Evolutionary conservation across 169 alveolate species (phyloP).

Genomic region (Sarcocystis neurona): DNA sequence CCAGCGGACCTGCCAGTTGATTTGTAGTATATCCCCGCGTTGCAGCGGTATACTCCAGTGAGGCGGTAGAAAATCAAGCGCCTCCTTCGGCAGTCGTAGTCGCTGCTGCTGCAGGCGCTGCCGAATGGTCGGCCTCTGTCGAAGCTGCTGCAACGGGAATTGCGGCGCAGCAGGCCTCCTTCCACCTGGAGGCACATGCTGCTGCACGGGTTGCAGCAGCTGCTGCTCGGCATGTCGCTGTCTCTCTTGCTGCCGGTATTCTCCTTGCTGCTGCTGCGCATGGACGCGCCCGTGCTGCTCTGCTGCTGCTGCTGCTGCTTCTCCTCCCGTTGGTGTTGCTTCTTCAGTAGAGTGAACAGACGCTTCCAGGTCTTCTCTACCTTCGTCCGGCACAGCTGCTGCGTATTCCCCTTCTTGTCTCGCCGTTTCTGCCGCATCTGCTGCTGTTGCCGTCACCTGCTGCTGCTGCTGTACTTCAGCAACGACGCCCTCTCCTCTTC

Average conservation of each 20-base stretch:
- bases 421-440: background rate
- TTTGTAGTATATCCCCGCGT: background rate
- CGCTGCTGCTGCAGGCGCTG: background rate
- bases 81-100: background rate
- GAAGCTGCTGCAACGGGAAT: background rate
- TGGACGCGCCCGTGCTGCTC: background rate
- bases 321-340: background rate
- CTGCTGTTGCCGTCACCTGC: background rate
- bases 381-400: too few species aligned
- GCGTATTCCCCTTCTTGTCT: background rate
- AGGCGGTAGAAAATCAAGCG: background rate
- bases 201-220: too few species aligned
- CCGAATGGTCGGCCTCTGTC: background rate
- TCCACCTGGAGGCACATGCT: background rate
- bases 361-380: too few species aligned
- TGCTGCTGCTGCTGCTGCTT: background rate
- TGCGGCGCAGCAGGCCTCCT: background rate
- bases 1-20: constrained; percentile 11
- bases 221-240: too few species aligned
- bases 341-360: background rate
- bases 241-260: too few species aligned
- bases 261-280: too few species aligned
- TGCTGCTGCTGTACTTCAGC: background rate
- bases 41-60: background rate
- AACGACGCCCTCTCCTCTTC: background rate